Evolutionary conservation across 257 asterid species (phyloP), one percentile per base, ranked within the genome.

Genomic region (Scutellaria baicalensis): DNA sequence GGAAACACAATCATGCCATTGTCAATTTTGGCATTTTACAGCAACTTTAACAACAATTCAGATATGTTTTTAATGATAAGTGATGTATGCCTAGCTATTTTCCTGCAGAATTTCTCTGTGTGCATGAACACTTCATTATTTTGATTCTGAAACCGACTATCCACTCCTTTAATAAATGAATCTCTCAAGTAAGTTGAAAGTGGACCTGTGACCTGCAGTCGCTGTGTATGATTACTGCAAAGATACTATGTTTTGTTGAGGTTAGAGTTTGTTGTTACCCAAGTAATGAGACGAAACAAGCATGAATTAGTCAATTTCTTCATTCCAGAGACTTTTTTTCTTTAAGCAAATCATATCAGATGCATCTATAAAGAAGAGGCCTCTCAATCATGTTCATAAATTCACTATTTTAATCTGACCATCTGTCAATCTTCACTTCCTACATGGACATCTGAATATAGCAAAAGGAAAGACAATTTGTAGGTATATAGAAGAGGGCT

Each of bases 11-110:
- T 64, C 47, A 49, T 4, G 50, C 17, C 42, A 27, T 62, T 21
- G 27, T 58, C 64, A 35, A 35, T 58, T n/a, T 31, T 56, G 43
- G 31, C 2, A 56, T 12, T 56, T 6, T 11, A 56, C 18, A n/a
- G 14, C 20, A 12, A 56, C 20, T 56, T 8, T 12, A 31, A 12
- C 0, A 21, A 27, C 4, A 82, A 83, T 89, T 82, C 97, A 93
- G 96, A 96, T 91, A 68, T 36, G 82, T 72, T 18, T 18, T 47
- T 66, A 51, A 69, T 49, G 56, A 43, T 60, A 57, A 17, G 64
- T 65, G 62, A 71, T 69, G 17, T 44, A 44, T 40, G 60, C 21
- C 39, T 33, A 39, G 66, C 57, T 13, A 50, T 59, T 62, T 31
- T 21, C 50, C 21, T 27, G 35, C 14, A 9, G 33, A 45, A 21